These are phyloP conservation scores for Ceratobasidium theobromae DNA, from an alignment of 1,284 basidiomycete species.

Conservation along the genomic window DNA sequence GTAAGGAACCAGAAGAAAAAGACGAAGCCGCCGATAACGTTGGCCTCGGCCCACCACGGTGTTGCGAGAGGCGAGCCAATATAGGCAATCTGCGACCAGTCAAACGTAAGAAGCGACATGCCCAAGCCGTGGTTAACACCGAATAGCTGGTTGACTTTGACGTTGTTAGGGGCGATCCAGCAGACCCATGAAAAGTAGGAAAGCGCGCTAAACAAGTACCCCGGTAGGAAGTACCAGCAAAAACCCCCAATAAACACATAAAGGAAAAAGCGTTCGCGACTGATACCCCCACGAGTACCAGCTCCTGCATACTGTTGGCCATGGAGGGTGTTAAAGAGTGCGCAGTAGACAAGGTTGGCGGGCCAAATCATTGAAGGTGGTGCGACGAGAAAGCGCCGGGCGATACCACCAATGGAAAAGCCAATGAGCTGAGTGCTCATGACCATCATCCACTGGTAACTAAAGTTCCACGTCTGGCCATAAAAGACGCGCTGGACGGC, in stretches of 20 bases:
- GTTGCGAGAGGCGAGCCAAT: constrained; percentile 53
- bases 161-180: constrained; percentile 67
- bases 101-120: constrained; percentile 52
- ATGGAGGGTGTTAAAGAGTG: constrained; percentile 70
- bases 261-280: constrained; percentile 75
- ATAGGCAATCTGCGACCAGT: constrained; percentile 57
- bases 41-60: constrained; percentile 68
- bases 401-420: constrained; percentile 65
- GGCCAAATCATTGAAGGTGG: constrained; percentile 86
- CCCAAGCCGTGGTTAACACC: constrained; percentile 59
- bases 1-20: constrained; percentile 76
- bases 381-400: constrained; percentile 65
- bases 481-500: constrained; percentile 65
- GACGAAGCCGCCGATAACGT: constrained; percentile 79
- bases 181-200: constrained; percentile 73
- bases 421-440: constrained; percentile 71
- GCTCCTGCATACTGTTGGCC: constrained; percentile 62
- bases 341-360: constrained; percentile 57
- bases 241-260: constrained; percentile 60
- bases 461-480: constrained; percentile 45
- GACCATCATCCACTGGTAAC: constrained; percentile 54
- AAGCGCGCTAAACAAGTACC: constrained; percentile 71
- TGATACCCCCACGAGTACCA: constrained; percentile 64
- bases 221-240: constrained; percentile 70
- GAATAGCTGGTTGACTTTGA: constrained; percentile 70